Conservation (phyloP, 495 filamentous ascomycete species). For the Penicillium soppii region DNA sequence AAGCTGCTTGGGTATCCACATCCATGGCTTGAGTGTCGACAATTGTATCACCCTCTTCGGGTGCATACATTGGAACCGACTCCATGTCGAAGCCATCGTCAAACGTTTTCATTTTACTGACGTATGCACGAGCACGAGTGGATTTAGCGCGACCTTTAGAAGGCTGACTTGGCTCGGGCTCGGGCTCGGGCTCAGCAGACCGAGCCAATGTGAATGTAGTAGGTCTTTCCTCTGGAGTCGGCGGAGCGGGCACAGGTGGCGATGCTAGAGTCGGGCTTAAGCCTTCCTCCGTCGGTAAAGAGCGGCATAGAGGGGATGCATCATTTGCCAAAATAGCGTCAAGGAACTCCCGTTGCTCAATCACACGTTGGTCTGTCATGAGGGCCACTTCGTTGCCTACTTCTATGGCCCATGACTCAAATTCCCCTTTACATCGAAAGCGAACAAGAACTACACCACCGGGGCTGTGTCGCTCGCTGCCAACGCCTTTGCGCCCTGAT, state of each 20-base stretch:
- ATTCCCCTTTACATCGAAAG: conserved; percentile 60
- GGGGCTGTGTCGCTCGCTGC: conserved; percentile 58
- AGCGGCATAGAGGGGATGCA: conserved; percentile 63
- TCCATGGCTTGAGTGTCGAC: conserved; percentile 25
- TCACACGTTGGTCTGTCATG: conserved; percentile 72
- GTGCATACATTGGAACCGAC: conserved; percentile 36
- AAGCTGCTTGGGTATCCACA: conserved; percentile 17
- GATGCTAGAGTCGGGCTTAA: conserved; percentile 14
- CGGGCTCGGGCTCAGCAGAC: conserved; percentile 8
- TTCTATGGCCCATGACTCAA: conserved; percentile 67
- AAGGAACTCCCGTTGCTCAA: conserved; percentile 90
- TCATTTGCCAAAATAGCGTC: conserved; percentile 83
- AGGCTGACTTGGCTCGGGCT: conserved; percentile 9
- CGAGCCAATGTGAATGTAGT: not conserved
- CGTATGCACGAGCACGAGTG: conserved; percentile 35
- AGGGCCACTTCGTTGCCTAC: conserved; percentile 66
- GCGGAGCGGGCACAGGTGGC: not conserved
- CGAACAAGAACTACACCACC: conserved; percentile 79
- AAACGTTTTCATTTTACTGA: conserved; percentile 76
- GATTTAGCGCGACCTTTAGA: conserved; percentile 20
- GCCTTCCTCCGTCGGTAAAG: conserved; percentile 47
- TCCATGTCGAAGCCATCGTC: conserved; percentile 57
- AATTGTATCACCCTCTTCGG: conserved; percentile 14
- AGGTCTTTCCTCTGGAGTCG: not conserved
- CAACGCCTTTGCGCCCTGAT: conserved; percentile 68